Conservation (phyloP, 768 basidiomycete genomes). For the Mycena crocata region DNA sequence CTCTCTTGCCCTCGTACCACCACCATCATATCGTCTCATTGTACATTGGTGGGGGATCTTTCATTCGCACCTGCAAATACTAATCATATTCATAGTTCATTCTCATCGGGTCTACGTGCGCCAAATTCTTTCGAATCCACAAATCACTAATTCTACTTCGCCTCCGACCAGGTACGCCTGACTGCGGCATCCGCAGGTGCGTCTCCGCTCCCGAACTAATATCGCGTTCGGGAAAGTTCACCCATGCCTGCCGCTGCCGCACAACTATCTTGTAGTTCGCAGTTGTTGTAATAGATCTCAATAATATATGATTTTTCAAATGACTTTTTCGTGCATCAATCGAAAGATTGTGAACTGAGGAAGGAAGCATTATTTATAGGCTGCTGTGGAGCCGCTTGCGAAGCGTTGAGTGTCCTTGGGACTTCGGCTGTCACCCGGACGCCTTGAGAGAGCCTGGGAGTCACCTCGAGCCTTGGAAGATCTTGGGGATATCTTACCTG, state of each 20-base stretch:
- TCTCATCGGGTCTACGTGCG: background rate
- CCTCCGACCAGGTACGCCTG: no score
- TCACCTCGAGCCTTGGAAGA: background rate
- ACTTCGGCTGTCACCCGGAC: background rate
- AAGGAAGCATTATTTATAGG: background rate
- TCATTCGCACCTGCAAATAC: background rate
- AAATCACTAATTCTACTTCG: background rate
- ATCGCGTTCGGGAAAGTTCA: background rate
- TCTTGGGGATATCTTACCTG: background rate
- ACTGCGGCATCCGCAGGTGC: background rate
- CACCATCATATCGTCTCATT: background rate
- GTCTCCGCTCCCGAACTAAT: background rate
- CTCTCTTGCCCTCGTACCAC: conserved; percentile 6
- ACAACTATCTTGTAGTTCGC: background rate
- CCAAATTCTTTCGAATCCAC: no score
- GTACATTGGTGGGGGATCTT: conserved; percentile 1
- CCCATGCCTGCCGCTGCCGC: background rate
- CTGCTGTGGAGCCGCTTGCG: background rate
- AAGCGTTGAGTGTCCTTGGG: background rate
- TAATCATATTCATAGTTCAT: no score
- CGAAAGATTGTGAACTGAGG: background rate
- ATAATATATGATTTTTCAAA: background rate
- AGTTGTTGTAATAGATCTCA: background rate
- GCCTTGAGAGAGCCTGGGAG: conserved; percentile 5
- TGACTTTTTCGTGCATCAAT: background rate